A percentile compares a stretch with the other conserved stretches of the same genome.
phyloP scores from a whole-genome alignment of 2,329 filamentous ascomycete species.

The Colletotrichum brevisporum region DNA sequence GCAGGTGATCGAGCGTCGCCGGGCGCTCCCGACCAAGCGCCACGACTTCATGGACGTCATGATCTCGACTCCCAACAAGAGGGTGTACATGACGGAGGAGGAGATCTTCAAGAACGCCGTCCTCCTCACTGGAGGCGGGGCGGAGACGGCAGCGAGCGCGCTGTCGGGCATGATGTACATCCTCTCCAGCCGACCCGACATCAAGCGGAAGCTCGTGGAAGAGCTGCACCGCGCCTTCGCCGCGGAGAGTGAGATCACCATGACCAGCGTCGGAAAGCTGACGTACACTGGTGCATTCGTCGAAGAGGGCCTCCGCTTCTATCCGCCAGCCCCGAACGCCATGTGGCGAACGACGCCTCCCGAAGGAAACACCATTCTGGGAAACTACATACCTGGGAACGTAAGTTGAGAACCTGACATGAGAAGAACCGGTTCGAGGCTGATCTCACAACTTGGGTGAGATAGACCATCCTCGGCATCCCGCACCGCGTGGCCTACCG shows the following conservation, averaged over 20 bases:
- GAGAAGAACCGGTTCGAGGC: too few relatives aligned
- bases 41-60: slow-evolving; percentile 14
- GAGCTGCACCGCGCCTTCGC: slow-evolving; percentile 55
- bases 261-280: slow-evolving; percentile 48
- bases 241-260: slow-evolving; percentile 52
- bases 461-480: slow-evolving; percentile 2
- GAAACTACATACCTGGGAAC: slow-evolving; percentile 48
- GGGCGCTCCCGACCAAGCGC: not conserved
- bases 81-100: slow-evolving; percentile 11
- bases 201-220: slow-evolving; percentile 47
- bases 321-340: slow-evolving; percentile 47
- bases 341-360: slow-evolving; percentile 46
- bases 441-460: not conserved
- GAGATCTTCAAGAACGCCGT: slow-evolving; percentile 43
- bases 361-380: slow-evolving; percentile 50
- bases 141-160: slow-evolving; percentile 51
- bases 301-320: slow-evolving; percentile 58
- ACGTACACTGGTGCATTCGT: slow-evolving; percentile 54
- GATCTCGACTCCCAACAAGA: slow-evolving; percentile 1
- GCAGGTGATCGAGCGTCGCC: slow-evolving; percentile 6
- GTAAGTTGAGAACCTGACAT: slow-evolving; percentile 38
- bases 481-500: slow-evolving; percentile 38
- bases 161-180: slow-evolving; percentile 46
- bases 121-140: slow-evolving; percentile 40
- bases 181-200: slow-evolving; percentile 48